Percentiles rank a stretch among this genome's conserved stretches.
These are phyloP conservation scores for Russula lepida DNA, from an alignment of 768 basidiomycete genomes.

Conservation along the genomic window DNA sequence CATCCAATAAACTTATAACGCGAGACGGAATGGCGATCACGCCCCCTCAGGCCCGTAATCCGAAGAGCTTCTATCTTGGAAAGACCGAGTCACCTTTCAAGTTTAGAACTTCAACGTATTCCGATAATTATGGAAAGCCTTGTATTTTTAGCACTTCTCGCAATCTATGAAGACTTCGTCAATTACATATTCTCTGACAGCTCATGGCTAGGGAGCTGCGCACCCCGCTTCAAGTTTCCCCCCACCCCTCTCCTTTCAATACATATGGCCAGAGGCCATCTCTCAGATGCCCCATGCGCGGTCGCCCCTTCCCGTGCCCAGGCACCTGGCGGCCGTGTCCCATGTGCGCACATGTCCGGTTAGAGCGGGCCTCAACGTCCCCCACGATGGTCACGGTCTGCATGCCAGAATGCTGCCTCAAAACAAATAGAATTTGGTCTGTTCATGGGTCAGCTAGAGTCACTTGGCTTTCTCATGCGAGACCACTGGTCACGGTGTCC, in stretches of 20 bases:
- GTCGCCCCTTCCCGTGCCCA: neutral
- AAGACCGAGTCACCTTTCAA: neutral
- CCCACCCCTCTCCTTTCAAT: neutral
- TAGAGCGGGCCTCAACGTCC: no score
- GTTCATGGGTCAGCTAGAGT: neutral
- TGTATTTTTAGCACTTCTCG: neutral
- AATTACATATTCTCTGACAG: conserved; percentile 2
- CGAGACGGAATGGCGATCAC: neutral
- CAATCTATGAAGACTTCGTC: neutral
- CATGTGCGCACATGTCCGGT: neutral
- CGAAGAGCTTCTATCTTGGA: conserved; percentile 2
- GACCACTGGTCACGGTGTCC: neutral
- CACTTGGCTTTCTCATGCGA: neutral
- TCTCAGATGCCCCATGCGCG: neutral
- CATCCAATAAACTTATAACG: neutral
- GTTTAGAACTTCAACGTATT: no score
- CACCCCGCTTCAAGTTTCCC: neutral
- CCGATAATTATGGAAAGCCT: neutral
- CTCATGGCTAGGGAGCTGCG: neutral
- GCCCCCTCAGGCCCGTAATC: neutral
- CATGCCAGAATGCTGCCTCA: neutral
- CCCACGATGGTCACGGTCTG: neutral
- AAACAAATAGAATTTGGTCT: neutral
- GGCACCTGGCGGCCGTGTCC: neutral
- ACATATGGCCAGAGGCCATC: neutral